Evolutionary conservation across 441 rosid species (phyloP).

Genomic region (Cnidoscolus chayamansa): DNA sequence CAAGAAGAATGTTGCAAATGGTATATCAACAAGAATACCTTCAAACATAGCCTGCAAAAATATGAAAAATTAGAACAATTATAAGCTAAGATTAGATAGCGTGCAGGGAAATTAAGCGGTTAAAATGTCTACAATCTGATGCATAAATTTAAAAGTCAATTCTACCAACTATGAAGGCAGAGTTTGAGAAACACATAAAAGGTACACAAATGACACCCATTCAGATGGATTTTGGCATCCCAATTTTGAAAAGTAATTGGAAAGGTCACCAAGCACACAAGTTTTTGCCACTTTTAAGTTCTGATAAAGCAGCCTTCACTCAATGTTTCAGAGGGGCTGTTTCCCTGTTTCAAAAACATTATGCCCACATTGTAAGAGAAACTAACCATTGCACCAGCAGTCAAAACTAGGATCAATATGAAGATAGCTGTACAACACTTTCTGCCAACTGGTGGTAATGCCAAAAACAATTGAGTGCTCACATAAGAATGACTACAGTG

Average conservation of each 20-base stretch:
- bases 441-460: background rate
- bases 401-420: background rate
- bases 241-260: background rate
- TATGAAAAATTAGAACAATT: constrained; percentile 17
- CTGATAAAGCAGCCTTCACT: background rate
- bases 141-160: background rate
- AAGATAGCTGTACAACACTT: background rate
- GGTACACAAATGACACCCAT: background rate
- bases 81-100: background rate
- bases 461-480: background rate
- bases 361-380: background rate
- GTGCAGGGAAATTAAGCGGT: background rate
- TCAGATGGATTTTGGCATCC: background rate
- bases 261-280: background rate
- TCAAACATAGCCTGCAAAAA: constrained; percentile 93
- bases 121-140: background rate
- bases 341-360: background rate
- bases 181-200: background rate
- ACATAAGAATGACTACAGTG: background rate
- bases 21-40: constrained; percentile 98
- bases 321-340: background rate
- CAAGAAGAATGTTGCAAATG: constrained; percentile 98
- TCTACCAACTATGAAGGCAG: background rate
- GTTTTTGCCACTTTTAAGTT: background rate
- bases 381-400: background rate